A percentile compares a stretch with the other conserved stretches of the same genome.
phyloP scores from a whole-genome alignment of 2,329 filamentous ascomycete species.

The Bipolaris cookei region DNA sequence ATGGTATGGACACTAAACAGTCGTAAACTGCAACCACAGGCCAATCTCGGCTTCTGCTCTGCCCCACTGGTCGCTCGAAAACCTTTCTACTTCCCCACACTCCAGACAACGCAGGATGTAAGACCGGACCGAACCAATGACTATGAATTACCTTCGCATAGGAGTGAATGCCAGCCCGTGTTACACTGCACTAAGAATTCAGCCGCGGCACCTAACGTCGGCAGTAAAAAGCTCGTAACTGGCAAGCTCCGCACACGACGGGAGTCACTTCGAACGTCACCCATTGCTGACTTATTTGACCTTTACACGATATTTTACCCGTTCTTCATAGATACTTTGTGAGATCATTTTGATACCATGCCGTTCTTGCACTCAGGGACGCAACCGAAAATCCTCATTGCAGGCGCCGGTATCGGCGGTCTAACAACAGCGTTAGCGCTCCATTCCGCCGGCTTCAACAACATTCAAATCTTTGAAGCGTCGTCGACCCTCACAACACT shows the following conservation, averaged over 20 bases:
- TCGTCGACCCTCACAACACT: slow-evolving; percentile 52
- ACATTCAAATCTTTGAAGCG: slow-evolving; percentile 55
- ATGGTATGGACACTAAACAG: too few relatives aligned
- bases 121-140: background rate
- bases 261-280: background rate
- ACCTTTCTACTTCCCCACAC: background rate
- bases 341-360: background rate
- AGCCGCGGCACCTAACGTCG: slow-evolving; percentile 15
- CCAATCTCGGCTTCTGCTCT: background rate
- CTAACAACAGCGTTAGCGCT: slow-evolving; percentile 72
- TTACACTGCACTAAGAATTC: background rate
- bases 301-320: background rate
- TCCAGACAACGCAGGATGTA: background rate
- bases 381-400: slow-evolving; percentile 38
- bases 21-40: background rate
- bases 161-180: background rate
- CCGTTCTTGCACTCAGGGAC: slow-evolving; percentile 29
- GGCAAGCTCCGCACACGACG: background rate
- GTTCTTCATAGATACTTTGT: background rate
- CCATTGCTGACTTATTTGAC: background rate
- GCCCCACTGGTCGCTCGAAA: background rate
- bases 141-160: background rate
- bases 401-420: slow-evolving; percentile 72
- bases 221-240: slow-evolving; percentile 4
- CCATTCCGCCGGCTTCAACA: slow-evolving; percentile 68